Percentiles rank a stretch among this genome's conserved stretches.
phyloP scores from a whole-genome alignment of 805 yeast genomes.

The Millerozyma miso region DNA sequence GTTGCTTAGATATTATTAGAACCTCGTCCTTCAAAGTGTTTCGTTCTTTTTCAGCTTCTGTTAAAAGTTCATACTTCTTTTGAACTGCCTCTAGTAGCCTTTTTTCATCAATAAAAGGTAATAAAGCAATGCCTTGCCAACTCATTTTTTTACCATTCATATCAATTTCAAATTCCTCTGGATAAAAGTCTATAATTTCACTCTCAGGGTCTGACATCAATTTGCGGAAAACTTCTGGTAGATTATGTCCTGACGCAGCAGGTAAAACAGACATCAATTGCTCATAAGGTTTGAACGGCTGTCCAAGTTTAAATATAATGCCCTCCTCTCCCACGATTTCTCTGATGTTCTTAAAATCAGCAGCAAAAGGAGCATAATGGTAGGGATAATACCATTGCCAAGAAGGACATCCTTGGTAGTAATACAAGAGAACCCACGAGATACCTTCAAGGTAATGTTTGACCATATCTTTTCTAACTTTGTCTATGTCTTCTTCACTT shows the following conservation, averaged over 20 bases:
- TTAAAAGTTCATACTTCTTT: conserved; percentile 56
- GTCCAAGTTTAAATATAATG: conserved; percentile 59
- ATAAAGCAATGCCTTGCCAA: conserved; percentile 90
- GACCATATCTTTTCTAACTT: conserved; percentile 57
- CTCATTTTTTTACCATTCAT: conserved; percentile 94
- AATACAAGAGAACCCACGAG: conserved; percentile 92
- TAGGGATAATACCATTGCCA: conserved; percentile 98
- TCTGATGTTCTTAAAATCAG: conserved; percentile 63
- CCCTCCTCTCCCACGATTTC: conserved; percentile 42
- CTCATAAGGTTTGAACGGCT: conserved; percentile 86
- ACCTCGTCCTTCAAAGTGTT: conserved; percentile 70
- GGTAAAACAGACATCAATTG: conserved; percentile 95
- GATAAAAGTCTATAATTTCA: conserved; percentile 87
- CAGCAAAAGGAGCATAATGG: conserved; percentile 97
- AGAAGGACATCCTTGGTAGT: conserved; percentile 96
- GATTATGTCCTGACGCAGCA: conserved; percentile 83
- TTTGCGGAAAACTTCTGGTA: conserved; percentile 77
- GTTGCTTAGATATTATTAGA: conserved; percentile 61
- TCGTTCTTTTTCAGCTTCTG: conserved; percentile 65
- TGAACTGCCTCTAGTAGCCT: conserved; percentile 65
- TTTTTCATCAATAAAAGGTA: conserved; percentile 88
- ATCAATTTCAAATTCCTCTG: conserved; percentile 81
- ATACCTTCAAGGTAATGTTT: conserved; percentile 85
- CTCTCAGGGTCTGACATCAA: conserved; percentile 77
- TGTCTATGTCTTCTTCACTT: conserved; percentile 50